phyloP scores from a whole-genome alignment of 164 flowering plant genomes.

The Chimonanthus praecox region DNA sequence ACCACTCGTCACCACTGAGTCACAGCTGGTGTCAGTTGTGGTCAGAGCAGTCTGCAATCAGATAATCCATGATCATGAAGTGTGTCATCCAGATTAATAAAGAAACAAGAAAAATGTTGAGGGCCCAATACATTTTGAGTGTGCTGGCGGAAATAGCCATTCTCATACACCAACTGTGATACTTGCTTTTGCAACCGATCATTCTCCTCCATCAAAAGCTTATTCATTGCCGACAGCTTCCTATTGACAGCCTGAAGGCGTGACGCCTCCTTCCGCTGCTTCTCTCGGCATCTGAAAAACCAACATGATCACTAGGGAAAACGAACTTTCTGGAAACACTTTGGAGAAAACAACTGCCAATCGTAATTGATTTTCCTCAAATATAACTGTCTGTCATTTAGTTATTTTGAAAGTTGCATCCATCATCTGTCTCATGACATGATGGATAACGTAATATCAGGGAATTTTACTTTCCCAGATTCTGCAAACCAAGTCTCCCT shows the following conservation, averaged over 20 bases:
- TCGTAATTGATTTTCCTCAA: too few relatives aligned
- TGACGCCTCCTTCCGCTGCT: slow-evolving; percentile 88
- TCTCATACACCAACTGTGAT: slow-evolving; percentile 85
- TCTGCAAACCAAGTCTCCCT: background rate
- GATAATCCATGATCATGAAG: background rate
- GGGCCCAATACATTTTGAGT: slow-evolving; percentile 45
- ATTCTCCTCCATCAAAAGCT: slow-evolving; percentile 93
- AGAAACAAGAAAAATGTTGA: background rate
- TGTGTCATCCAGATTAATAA: background rate
- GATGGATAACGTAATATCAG: background rate
- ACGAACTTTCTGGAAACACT: too few relatives aligned
- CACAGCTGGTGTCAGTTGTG: slow-evolving; percentile 87
- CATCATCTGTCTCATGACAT: background rate
- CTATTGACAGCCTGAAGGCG: slow-evolving; percentile 83
- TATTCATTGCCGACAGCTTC: slow-evolving; percentile 92
- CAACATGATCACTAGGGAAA: background rate
- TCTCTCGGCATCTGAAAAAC: slow-evolving; percentile 80
- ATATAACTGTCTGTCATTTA: too few relatives aligned
- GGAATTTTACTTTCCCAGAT: background rate
- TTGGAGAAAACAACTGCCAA: too few relatives aligned
- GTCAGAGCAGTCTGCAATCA: slow-evolving; percentile 58
- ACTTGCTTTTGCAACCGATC: slow-evolving; percentile 95
- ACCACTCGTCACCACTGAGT: slow-evolving; percentile 92
- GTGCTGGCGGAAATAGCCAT: slow-evolving; percentile 82
- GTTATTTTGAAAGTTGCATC: too few relatives aligned